Evolutionary conservation across 1,284 basidiomycete genomes (phyloP).

Genomic region (Rhodotorula sp.): DNA sequence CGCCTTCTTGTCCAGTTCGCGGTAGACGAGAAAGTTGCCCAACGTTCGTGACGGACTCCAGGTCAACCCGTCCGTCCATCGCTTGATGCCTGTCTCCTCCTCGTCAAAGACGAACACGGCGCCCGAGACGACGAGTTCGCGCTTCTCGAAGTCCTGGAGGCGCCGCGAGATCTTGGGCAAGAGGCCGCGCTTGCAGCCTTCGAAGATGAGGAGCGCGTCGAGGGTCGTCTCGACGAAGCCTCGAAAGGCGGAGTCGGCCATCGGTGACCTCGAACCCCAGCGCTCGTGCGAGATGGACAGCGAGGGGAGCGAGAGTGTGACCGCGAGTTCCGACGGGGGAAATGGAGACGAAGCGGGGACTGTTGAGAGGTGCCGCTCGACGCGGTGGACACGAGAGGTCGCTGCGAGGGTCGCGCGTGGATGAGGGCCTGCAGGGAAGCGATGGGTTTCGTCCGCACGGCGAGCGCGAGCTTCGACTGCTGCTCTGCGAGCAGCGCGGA

Average conservation of each 20-base stretch:
- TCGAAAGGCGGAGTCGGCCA: slow-evolving; percentile 41
- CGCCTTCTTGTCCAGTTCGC: slow-evolving; percentile 77
- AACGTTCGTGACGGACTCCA: slow-evolving; percentile 88
- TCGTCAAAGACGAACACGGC: slow-evolving; percentile 98
- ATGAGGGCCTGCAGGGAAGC: no score
- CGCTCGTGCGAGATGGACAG: background rate
- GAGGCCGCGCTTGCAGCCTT: slow-evolving; percentile 82
- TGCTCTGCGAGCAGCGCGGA: no score
- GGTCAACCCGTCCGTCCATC: slow-evolving; percentile 96
- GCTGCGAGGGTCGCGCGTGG: no score
- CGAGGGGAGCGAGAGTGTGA: background rate
- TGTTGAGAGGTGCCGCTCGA: background rate
- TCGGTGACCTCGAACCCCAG: background rate
- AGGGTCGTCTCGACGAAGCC: slow-evolving; percentile 88
- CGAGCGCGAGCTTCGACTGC: no score
- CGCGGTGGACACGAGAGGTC: no score
- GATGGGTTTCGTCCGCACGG: no score
- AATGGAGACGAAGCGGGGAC: background rate
- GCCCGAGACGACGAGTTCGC: slow-evolving; percentile 87
- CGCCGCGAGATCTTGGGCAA: slow-evolving; percentile 92
- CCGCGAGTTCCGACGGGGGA: background rate
- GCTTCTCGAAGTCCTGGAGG: slow-evolving; percentile 80
- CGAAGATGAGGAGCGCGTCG: slow-evolving; percentile 92
- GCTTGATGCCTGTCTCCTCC: slow-evolving; percentile 93
- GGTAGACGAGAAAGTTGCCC: slow-evolving; percentile 91